Conservation (phyloP, 805 yeast genomes). For the Novakomyces olei region DNA sequence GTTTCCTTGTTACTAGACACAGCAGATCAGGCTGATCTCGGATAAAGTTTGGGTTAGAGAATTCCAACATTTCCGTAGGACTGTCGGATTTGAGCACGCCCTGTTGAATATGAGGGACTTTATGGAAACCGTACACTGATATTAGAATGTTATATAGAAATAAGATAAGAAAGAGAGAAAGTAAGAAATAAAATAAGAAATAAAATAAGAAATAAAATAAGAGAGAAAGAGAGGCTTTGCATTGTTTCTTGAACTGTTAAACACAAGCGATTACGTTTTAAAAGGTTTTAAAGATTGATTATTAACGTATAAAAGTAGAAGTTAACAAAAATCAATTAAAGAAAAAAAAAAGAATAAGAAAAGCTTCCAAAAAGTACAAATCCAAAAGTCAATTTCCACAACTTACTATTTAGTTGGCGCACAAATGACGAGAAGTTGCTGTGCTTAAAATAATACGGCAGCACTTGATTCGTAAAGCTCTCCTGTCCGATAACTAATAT, state of each 20-base stretch:
- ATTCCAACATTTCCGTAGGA: slow-evolving; percentile 68
- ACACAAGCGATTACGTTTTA: no score
- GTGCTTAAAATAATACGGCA: slow-evolving; percentile 89
- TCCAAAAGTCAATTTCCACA: background rate
- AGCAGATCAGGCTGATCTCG: slow-evolving; percentile 63
- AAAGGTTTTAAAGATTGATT: no score
- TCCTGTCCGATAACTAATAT: slow-evolving; percentile 76
- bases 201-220: background rate
- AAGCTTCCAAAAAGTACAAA: background rate
- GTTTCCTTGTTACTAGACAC: slow-evolving; percentile 65
- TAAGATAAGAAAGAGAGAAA: background rate
- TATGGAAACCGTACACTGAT: slow-evolving; percentile 89
- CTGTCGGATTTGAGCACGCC: slow-evolving; percentile 26
- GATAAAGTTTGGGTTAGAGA: slow-evolving; percentile 59
- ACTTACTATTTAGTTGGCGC: slow-evolving; percentile 47
- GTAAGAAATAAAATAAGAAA: background rate
- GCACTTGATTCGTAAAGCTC: slow-evolving; percentile 51
- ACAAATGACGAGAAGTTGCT: slow-evolving; percentile 89
- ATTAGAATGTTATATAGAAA: background rate
- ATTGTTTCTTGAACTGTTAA: no score
- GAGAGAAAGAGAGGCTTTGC: no score
- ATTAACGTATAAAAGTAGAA: no score
- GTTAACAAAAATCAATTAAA: background rate
- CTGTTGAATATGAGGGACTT: slow-evolving; percentile 73
- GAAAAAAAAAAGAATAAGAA: background rate